These are phyloP conservation scores for Graphilbum sp. DNA, from an alignment of 2,329 filamentous ascomycete genomes.

Conservation along the genomic window DNA sequence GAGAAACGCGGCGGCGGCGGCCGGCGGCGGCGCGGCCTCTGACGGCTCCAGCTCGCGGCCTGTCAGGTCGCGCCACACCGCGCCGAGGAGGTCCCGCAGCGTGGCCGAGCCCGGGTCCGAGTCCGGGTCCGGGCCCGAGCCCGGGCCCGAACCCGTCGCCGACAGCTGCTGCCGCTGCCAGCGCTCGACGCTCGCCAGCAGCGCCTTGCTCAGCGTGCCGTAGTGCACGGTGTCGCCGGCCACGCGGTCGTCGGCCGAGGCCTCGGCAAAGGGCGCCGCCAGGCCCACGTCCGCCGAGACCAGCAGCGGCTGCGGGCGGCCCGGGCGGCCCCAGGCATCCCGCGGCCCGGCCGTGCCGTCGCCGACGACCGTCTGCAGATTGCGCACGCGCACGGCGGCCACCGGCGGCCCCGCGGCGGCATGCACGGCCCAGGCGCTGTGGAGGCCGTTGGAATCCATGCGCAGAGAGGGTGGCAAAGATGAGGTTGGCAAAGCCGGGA, in stretches of 20 bases:
- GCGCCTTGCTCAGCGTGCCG: constrained; percentile 49
- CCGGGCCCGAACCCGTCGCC: no score
- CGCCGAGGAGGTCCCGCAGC: constrained; percentile 7
- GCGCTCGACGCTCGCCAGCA: constrained; percentile 29
- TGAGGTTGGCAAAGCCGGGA: not conserved
- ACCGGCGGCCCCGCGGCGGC: constrained; percentile 26
- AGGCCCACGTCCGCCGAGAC: constrained; percentile 46
- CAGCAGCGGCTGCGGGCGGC: constrained; percentile 43
- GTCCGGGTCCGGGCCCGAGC: no score
- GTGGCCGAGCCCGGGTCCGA: constrained; percentile 9
- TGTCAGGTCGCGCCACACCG: not conserved
- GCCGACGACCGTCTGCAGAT: constrained; percentile 42
- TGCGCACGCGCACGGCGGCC: constrained; percentile 41
- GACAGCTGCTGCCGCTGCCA: constrained; percentile 12
- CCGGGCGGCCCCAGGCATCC: constrained; percentile 52
- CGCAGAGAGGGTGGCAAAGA: no score
- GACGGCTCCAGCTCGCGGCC: not conserved
- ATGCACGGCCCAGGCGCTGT: constrained; percentile 21
- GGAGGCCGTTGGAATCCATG: constrained; percentile 9
- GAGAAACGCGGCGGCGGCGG: constrained; percentile 15
- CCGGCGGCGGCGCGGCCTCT: not conserved
- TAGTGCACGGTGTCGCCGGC: constrained; percentile 62
- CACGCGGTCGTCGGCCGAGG: constrained; percentile 45
- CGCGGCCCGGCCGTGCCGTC: not conserved
- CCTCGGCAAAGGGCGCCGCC: constrained; percentile 30